These are phyloP conservation scores for Entrophospora sp. DNA, from an alignment of 192 early-diverging fungal genomes.

Conservation along the genomic window DNA sequence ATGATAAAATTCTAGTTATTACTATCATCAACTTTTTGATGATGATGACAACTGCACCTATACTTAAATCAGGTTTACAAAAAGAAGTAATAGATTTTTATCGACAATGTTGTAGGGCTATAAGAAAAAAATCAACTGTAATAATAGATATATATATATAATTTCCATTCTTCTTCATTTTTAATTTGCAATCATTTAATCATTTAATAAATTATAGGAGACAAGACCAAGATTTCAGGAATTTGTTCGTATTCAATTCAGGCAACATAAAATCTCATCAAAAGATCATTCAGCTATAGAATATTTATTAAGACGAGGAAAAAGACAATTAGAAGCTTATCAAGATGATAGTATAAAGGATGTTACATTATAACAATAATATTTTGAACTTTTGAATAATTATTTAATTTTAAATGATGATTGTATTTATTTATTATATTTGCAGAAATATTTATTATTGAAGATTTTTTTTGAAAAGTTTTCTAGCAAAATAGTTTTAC, in stretches of 20 bases:
- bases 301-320: conserved; percentile 15
- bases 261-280: not conserved
- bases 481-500: too few species aligned
- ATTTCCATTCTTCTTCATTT: not conserved
- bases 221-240: not conserved
- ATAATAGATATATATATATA: not conserved
- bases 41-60: too few species aligned
- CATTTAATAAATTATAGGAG: conserved; percentile 10
- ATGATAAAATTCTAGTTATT: too few species aligned
- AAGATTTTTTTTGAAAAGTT: too few species aligned
- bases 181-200: not conserved
- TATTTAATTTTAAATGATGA: too few species aligned
- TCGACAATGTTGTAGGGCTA: conserved; percentile 52
- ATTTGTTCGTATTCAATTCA: conserved; percentile 14
- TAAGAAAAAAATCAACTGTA: conserved; percentile 47
- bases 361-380: not conserved
- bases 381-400: too few species aligned
- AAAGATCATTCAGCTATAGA: conserved; percentile 18
- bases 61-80: conserved; percentile 60
- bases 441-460: too few species aligned
- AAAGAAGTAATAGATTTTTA: conserved; percentile 52
- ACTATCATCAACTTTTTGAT: too few species aligned
- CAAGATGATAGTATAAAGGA: conserved; percentile 8
- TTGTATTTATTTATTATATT: too few species aligned
- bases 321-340: conserved; percentile 19